Conservation (phyloP, 163 green algal species). For the Trebouxiophyceae sp. region DNA sequence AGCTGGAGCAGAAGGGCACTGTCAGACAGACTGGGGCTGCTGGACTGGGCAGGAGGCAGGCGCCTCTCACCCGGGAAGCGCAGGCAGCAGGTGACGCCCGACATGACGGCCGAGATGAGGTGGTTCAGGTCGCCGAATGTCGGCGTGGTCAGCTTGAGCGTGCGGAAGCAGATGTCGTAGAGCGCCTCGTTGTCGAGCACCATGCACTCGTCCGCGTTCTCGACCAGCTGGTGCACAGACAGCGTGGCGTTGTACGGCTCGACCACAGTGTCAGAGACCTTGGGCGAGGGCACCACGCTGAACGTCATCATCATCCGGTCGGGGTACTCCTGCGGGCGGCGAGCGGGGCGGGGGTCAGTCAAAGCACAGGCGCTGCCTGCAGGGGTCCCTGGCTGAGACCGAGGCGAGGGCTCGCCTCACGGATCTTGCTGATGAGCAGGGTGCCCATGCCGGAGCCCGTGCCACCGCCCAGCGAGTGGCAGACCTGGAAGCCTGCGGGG, state of each 20-base stretch:
- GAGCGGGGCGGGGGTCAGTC: background rate
- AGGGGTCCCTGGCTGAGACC: background rate
- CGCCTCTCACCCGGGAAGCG: conserved; percentile 86
- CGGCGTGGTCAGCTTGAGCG: conserved; percentile 97
- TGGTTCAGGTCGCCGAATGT: conserved; percentile 99
- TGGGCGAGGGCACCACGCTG: conserved; percentile 89
- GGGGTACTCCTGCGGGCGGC: conserved; percentile 64
- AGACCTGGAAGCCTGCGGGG: conserved; percentile 93
- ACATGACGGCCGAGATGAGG: conserved; percentile 98
- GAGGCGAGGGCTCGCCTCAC: conserved; percentile 69
- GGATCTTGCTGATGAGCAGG: conserved; percentile 98
- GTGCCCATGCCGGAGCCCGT: conserved; percentile 99
- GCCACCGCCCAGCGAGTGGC: conserved; percentile 93
- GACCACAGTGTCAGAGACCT: conserved; percentile 94
- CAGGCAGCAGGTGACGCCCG: conserved; percentile 96
- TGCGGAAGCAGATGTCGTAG: conserved; percentile 99
- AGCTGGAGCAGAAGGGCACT: no score
- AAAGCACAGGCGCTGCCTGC: background rate
- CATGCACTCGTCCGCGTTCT: conserved; percentile 98
- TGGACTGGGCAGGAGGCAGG: no score
- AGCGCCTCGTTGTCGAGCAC: conserved; percentile 95
- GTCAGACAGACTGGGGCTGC: no score
- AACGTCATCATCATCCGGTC: conserved; percentile 99
- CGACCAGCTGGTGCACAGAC: conserved; percentile 95
- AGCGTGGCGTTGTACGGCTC: conserved; percentile 90